These are phyloP conservation scores for Protomyces pachydermus DNA, from an alignment of 1,139 yeast species.

Conservation along the genomic window DNA sequence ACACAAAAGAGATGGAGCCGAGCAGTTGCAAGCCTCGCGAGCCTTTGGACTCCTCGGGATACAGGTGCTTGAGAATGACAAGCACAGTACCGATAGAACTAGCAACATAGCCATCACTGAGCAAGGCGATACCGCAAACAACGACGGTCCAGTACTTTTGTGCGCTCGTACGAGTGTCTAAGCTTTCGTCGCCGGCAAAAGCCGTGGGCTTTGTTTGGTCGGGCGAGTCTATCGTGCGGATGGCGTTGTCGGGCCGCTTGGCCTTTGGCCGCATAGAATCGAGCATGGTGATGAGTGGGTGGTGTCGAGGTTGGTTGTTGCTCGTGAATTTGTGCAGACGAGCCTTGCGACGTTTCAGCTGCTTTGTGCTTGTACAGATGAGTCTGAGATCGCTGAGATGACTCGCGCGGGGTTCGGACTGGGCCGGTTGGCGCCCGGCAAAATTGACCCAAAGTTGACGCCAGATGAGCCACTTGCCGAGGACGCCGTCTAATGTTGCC, in stretches of 20 bases:
- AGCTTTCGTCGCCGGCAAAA: slow-evolving; percentile 3
- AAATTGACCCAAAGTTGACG: too few relatives aligned
- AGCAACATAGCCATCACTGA: slow-evolving; percentile 44
- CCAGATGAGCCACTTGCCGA: too few relatives aligned
- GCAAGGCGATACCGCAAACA: slow-evolving; percentile 85
- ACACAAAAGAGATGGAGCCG: slow-evolving; percentile 77
- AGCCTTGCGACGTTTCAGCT: neutral
- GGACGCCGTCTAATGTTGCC: too few relatives aligned
- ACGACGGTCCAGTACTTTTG: slow-evolving; percentile 60
- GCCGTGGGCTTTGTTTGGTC: slow-evolving; percentile 4
- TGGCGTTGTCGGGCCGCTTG: neutral
- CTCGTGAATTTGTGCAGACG: neutral
- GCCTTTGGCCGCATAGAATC: slow-evolving; percentile 9
- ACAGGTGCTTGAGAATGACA: slow-evolving; percentile 59
- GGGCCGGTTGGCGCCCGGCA: too few relatives aligned
- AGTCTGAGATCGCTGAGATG: too few relatives aligned
- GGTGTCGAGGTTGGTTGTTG: too few relatives aligned
- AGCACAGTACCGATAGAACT: slow-evolving; percentile 66
- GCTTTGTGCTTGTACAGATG: neutral
- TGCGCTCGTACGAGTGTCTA: slow-evolving; percentile 15
- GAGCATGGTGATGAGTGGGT: neutral
- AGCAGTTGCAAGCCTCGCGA: slow-evolving; percentile 72
- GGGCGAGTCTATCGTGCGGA: slow-evolving; percentile 9
- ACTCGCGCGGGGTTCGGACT: too few relatives aligned
- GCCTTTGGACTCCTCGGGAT: slow-evolving; percentile 56